Evolutionary conservation across 1,284 basidiomycete species (phyloP), one percentile per base, ranked within the genome.

Genomic region (Schizophyllum commune): DNA sequence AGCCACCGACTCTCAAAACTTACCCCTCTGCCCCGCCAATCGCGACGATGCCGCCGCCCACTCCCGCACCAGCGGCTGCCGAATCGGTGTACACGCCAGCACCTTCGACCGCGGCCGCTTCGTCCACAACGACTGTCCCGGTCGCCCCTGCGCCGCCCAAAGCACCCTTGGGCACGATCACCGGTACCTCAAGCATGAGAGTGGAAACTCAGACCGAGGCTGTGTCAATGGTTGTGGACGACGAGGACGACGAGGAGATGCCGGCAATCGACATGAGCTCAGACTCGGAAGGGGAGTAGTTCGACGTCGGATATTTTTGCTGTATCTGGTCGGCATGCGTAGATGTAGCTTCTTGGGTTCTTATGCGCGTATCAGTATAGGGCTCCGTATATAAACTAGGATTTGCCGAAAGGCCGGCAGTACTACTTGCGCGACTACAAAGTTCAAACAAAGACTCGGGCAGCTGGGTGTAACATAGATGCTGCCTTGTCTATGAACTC

Each of bases 241-340:
- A 73, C n/a, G 74, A 74, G 8, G 75, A 75, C 19, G 75, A 78
- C 53, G 76, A 77, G 59, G 78, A 77, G 53, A 79, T 82, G 75
- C 80, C 79, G 22, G 63, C 68, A 2, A 79, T 82, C 56, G 73
- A 80, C 63, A 71, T 80, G 72, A 75, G 74, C 21, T 80, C 79
- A 0, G 80, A 82, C 69, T 79, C 79, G 1, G 80, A 80, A 9
- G 39, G 39, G 39, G 39, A 47, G 39, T 47, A 47, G 39, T 17
- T 39, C 13, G 34, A 39, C 13, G 7, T 6, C 34, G 6, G 34
- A 39, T 39, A 13, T 39, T 13, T 39, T 6, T 39, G 34, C 34
- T 39, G 34, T 39, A 39, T 39, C 34, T 39, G 34, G n/a, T n/a
- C n/a, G n/a, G n/a, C n/a, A n/a, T 39, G 7, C 34, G 13, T 7